Conservation (phyloP, 495 filamentous ascomycete genomes). For the Letharia lupina region DNA sequence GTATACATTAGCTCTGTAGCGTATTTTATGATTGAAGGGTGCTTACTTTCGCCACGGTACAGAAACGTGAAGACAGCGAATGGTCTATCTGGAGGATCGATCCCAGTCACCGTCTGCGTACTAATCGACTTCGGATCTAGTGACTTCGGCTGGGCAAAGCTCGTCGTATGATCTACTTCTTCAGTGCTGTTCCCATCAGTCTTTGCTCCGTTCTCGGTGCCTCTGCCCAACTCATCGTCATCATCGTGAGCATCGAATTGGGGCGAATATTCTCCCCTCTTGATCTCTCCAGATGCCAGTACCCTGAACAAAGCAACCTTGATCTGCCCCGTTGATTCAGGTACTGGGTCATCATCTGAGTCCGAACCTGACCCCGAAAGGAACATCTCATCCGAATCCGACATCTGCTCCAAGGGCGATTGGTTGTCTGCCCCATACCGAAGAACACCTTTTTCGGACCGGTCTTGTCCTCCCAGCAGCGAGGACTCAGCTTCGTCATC, state of each 20-base stretch:
- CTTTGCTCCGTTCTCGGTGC: conserved; percentile 36
- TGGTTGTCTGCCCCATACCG: conserved; percentile 67
- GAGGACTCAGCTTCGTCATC: conserved; percentile 38
- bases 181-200: conserved; percentile 35
- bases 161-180: conserved; percentile 89
- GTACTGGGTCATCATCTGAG: conserved; percentile 80
- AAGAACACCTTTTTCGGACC: conserved; percentile 49
- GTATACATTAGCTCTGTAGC: conserved; percentile 3
- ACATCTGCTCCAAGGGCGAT: conserved; percentile 63
- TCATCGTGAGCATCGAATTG: conserved; percentile 97
- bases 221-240: conserved; percentile 56
- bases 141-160: conserved; percentile 95
- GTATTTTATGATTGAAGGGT: neutral
- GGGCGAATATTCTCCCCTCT: conserved; percentile 92
- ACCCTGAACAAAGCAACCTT: conserved; percentile 96
- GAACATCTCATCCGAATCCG: conserved; percentile 60
- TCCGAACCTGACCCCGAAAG: conserved; percentile 58
- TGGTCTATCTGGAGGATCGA: conserved; percentile 88
- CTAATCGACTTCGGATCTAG: conserved; percentile 95
- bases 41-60: conserved; percentile 91
- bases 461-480: conserved; percentile 28
- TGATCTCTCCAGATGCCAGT: conserved; percentile 91
- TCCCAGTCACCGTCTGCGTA: conserved; percentile 97
- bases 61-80: conserved; percentile 98
- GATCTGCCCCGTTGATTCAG: conserved; percentile 94